Evolutionary conservation across 305 asterid species (phyloP).

Genomic region (Fraxinus dipetala): DNA sequence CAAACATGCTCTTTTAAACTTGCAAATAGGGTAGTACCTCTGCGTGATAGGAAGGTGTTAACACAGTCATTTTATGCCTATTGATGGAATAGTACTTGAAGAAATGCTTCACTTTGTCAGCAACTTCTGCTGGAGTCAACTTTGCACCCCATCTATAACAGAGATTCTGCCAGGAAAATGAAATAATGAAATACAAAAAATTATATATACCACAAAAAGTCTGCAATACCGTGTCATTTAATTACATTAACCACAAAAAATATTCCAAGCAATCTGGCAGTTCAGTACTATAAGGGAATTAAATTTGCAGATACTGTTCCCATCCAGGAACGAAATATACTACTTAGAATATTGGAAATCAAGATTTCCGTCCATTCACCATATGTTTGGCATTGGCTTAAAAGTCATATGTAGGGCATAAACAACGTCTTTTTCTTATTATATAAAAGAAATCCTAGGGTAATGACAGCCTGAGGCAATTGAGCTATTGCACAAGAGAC

Average conservation of each 20-base stretch:
- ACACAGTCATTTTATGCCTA: slow-evolving; percentile 91
- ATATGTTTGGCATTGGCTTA: background rate
- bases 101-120: slow-evolving; percentile 88
- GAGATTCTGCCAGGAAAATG: slow-evolving; percentile 55
- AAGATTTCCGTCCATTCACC: background rate
- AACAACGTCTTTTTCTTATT: background rate
- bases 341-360: background rate
- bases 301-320: background rate
- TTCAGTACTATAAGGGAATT: background rate
- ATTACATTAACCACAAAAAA: background rate
- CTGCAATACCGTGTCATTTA: background rate
- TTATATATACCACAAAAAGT: background rate
- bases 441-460: background rate
- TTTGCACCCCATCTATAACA: slow-evolving; percentile 88
- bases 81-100: slow-evolving; percentile 93
- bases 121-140: slow-evolving; percentile 72
- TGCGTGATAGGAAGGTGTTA: slow-evolving; percentile 94
- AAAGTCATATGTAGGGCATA: background rate
- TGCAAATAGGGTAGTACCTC: slow-evolving; percentile 48
- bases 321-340: background rate
- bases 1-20: slow-evolving; percentile 30
- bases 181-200: background rate
- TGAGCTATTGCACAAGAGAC: background rate
- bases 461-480: background rate
- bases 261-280: background rate